A percentile compares a stretch with the other conserved stretches of the same genome.
Conservation (phyloP, 2,329 filamentous ascomycete species). For the Amesomyces nigricolor region DNA sequence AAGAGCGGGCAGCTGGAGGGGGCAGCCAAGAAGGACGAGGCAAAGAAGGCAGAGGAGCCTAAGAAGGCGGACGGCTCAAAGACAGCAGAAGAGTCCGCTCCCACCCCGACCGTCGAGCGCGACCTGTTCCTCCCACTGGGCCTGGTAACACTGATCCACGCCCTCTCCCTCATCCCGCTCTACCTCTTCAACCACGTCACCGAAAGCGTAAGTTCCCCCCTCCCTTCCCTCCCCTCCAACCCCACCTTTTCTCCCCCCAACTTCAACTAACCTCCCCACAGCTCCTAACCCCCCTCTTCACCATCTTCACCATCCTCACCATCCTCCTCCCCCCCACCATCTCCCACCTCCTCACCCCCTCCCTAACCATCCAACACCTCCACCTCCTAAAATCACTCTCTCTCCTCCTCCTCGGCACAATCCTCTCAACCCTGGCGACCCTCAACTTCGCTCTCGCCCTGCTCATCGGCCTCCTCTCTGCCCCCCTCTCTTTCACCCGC, state of each 20-base stretch:
- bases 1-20: slow-evolving; percentile 60
- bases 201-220: slow-evolving; percentile 49
- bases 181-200: slow-evolving; percentile 78
- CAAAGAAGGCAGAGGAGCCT: neutral
- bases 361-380: slow-evolving; percentile 62
- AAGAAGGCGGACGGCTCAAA: slow-evolving; percentile 16
- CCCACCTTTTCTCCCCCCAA: no score
- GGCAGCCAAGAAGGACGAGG: slow-evolving; percentile 20
- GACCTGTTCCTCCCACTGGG: slow-evolving; percentile 67
- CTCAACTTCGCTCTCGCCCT: slow-evolving; percentile 92
- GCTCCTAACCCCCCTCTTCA: slow-evolving; percentile 56
- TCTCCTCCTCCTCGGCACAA: slow-evolving; percentile 85
- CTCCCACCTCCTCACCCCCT: slow-evolving; percentile 49
- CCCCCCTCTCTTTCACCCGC: slow-evolving; percentile 71
- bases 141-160: slow-evolving; percentile 67
- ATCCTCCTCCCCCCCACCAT: slow-evolving; percentile 51
- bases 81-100: slow-evolving; percentile 25
- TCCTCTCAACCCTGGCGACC: slow-evolving; percentile 85
- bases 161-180: slow-evolving; percentile 72
- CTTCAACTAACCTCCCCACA: slow-evolving; percentile 32
- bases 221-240: neutral
- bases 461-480: slow-evolving; percentile 71
- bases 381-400: slow-evolving; percentile 84
- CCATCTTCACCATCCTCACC: slow-evolving; percentile 51
- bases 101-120: slow-evolving; percentile 46